A percentile compares a stretch with the other conserved stretches of the same genome.
phyloP scores from a whole-genome alignment of 2,329 filamentous ascomycete genomes.

The Parascedosporium putredinis region DNA sequence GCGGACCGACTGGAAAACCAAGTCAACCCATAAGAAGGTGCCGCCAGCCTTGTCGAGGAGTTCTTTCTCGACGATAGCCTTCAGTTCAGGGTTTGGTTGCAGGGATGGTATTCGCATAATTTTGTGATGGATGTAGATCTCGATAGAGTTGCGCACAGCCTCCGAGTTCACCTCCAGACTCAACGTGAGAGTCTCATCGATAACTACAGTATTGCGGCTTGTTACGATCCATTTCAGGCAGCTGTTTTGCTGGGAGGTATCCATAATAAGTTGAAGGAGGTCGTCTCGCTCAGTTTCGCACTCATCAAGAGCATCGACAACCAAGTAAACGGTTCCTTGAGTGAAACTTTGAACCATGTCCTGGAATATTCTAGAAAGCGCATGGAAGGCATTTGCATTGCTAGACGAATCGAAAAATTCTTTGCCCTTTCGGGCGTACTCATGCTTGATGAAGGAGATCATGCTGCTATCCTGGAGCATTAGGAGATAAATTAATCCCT shows the following conservation, averaged over 20 bases:
- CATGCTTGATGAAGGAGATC: conserved; percentile 20
- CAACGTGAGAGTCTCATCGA: conserved; percentile 18
- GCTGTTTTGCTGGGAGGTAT: conserved; percentile 9
- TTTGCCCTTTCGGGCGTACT: conserved; percentile 22
- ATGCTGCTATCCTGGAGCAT: conserved; percentile 21
- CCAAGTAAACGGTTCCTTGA: conserved; percentile 19
- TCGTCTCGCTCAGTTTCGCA: conserved; percentile 18
- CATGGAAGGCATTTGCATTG: conserved; percentile 24
- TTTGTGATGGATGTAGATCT: conserved; percentile 19
- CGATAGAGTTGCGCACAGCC: conserved; percentile 22
- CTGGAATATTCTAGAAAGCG: conserved; percentile 25
- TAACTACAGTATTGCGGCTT: conserved; percentile 29
- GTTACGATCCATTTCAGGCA: conserved; percentile 31
- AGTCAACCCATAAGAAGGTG: conserved; percentile 29
- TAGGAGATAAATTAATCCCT: conserved; percentile 31
- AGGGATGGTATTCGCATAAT: not conserved
- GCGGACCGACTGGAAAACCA: conserved; percentile 9
- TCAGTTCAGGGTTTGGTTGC: not conserved
- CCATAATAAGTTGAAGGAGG: conserved; percentile 25
- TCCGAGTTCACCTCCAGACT: conserved; percentile 20
- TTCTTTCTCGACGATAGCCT: conserved; percentile 8
- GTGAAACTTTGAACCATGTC: conserved; percentile 26
- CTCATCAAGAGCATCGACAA: conserved; percentile 39
- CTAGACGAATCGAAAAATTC: conserved; percentile 22
- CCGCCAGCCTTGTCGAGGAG: conserved; percentile 22